Base-by-base conservation (phyloP, 2,329 filamentous ascomycete species). In the Pestalotiopsis fici region DNA sequence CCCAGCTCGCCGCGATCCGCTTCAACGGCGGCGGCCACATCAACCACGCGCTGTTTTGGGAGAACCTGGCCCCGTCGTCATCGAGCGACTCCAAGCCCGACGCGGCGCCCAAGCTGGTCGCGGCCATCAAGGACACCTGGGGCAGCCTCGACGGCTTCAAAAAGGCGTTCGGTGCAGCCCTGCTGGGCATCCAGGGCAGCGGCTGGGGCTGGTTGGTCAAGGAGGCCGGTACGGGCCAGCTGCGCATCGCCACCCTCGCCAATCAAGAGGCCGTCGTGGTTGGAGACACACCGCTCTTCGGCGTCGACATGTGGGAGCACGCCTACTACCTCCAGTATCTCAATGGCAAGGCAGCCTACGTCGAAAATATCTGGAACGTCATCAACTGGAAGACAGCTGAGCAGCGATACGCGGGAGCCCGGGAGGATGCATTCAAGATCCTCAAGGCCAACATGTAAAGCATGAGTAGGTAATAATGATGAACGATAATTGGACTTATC, bases 31-130 rank as follows among this genome's bases (percentile, higher is more conserved):
- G 95, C 56, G 95, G 95, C 6, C 94, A 97, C 84, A 91, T 97
- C 81, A 98, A 98, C 83, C 95, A 97, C 85, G 90, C 89, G 0
- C 88, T 97, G 43, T 97, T 97, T 86, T 98, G 94, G 94, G 90
- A 93, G 81, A 95, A 94, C 79, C 86, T 97, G 21, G 81, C 88
- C 0, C 92, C 92, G 0, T 80, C 88, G 0, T 83, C 81, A 21
- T 89, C 86, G 2, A 71, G 84, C 0, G 87, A 90, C 7, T 86
- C 92, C 1, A 83, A 87, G 59, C 78, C 86, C 3, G 81, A 85
- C 3, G 78, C 83, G 1, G 88, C 89, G 0, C 89, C 90, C 0
- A 81, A 82, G 23, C 83, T 97, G 4, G 72, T 84, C 9, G 82
- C 83, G 0, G 90, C 89, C 9, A 91, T 97, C 72, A 79, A 82